Percentiles rank a stretch among this genome's conserved stretches.
Conservation (phyloP, 2,329 filamentous ascomycete genomes). For the Dryadomyces sulphureus region DNA sequence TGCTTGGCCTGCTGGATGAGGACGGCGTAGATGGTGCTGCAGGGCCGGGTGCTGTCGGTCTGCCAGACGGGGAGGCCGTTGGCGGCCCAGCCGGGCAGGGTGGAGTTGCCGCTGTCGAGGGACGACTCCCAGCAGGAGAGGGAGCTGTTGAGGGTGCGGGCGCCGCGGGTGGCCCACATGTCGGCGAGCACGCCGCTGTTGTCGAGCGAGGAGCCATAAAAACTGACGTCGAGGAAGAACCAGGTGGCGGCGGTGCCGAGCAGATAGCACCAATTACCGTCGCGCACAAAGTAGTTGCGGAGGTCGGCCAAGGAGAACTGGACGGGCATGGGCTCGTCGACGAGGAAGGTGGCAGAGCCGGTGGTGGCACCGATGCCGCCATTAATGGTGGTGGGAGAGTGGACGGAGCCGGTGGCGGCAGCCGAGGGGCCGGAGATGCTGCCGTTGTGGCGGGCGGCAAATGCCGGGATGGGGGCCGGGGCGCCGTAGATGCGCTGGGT, state of each 20-base stretch:
- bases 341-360: constrained; percentile 4
- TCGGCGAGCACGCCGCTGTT: constrained; percentile 26
- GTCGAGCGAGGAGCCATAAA: constrained; percentile 39
- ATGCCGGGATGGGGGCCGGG: constrained; percentile 15
- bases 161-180: constrained; percentile 24
- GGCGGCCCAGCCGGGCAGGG: constrained; percentile 25
- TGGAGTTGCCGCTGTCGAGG: constrained; percentile 26
- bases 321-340: constrained; percentile 22
- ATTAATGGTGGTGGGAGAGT: constrained; percentile 14
- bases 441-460: not conserved
- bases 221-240: constrained; percentile 41
- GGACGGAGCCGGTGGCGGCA: constrained; percentile 16
- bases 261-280: constrained; percentile 30
- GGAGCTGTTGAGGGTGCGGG: constrained; percentile 19
- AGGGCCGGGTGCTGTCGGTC: constrained; percentile 31
- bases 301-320: constrained; percentile 34
- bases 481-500: constrained; percentile 43
- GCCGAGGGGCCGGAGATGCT: constrained; percentile 1
- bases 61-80: constrained; percentile 31
- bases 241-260: constrained; percentile 31
- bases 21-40: constrained; percentile 36
- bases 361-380: not conserved
- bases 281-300: constrained; percentile 33
- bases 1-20: constrained; percentile 37
- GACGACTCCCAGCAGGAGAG: constrained; percentile 34